phyloP scores from a whole-genome alignment of 129 eudicot species.

The Kitagawia praeruptora region DNA sequence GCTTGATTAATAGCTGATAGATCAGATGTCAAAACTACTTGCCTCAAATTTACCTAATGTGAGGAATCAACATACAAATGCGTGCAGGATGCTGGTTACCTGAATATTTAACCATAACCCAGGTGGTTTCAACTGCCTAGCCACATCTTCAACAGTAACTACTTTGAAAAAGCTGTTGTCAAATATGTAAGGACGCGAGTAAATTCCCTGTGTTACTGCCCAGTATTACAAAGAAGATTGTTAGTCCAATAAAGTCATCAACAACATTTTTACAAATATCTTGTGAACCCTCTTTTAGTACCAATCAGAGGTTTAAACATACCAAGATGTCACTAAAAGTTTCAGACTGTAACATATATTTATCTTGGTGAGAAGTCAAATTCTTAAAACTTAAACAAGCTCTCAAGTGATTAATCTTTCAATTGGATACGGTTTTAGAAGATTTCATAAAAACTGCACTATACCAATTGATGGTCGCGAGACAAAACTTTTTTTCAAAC shows the following conservation, averaged over 20 bases:
- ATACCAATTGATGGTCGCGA: not conserved
- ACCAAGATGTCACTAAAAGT: not conserved
- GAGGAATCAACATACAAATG: not conserved
- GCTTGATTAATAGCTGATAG: not conserved
- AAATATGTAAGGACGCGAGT: constrained; percentile 37
- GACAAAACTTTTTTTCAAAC: not conserved
- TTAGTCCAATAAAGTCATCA: not conserved
- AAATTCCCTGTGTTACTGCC: constrained; percentile 59
- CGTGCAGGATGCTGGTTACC: constrained; percentile 31
- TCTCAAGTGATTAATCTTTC: not conserved
- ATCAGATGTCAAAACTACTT: not conserved
- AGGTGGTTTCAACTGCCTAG: constrained; percentile 26
- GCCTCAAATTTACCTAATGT: not conserved
- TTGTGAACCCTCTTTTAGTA: not conserved
- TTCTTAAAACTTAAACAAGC: not conserved
- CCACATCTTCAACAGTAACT: constrained; percentile 40
- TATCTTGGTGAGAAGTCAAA: not conserved
- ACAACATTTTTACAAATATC: not conserved
- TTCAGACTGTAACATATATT: not conserved
- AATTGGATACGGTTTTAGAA: not conserved
- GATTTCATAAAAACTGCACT: not conserved
- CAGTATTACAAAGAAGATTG: not conserved
- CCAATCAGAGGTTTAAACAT: not conserved
- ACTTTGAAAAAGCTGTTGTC: constrained; percentile 26
- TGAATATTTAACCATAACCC: constrained; percentile 76